These are phyloP conservation scores for Fusarium luffae DNA, from an alignment of 2,329 filamentous ascomycete species.

Conservation along the genomic window DNA sequence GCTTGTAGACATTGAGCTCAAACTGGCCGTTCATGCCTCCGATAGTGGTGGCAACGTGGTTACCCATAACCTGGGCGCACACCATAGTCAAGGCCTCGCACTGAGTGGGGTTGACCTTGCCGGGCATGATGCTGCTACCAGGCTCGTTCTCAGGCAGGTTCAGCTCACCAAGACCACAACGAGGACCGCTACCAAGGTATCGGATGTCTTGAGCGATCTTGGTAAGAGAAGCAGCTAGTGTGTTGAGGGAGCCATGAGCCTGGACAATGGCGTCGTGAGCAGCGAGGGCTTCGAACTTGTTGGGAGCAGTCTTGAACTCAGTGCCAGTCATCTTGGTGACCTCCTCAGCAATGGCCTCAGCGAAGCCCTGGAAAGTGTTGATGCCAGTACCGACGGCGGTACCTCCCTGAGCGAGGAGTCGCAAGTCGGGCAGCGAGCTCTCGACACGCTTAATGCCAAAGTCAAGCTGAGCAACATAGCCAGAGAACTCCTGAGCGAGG, in stretches of 20 bases:
- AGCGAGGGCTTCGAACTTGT: slow-evolving; percentile 98
- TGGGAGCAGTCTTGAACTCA: slow-evolving; percentile 94
- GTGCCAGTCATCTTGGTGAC: slow-evolving; percentile 93
- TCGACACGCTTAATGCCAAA: slow-evolving; percentile 89
- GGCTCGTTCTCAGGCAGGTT: slow-evolving; percentile 97
- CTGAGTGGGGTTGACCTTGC: slow-evolving; percentile 99
- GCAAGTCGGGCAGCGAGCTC: slow-evolving; percentile 82
- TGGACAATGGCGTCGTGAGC: slow-evolving; percentile 97
- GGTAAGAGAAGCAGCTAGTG: slow-evolving; percentile 88
- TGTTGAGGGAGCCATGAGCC: slow-evolving; percentile 93
- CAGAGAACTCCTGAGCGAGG: slow-evolving; percentile 96
- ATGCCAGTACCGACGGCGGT: slow-evolving; percentile 97
- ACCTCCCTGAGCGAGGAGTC: slow-evolving; percentile 91
- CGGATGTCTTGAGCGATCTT: slow-evolving; percentile 99
- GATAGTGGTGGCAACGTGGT: slow-evolving; percentile 92
- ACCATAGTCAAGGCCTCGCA: slow-evolving; percentile 98
- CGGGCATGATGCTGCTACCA: slow-evolving; percentile 97
- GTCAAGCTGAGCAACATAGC: slow-evolving; percentile 95
- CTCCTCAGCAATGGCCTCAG: slow-evolving; percentile 90
- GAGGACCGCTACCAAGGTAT: slow-evolving; percentile 94
- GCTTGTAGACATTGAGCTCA: slow-evolving; percentile 99
- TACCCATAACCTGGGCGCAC: slow-evolving; percentile 97
- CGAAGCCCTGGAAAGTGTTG: slow-evolving; percentile 97
- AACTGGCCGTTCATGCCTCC: slow-evolving; percentile 98
- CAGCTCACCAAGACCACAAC: slow-evolving; percentile 94